Base-by-base conservation (phyloP, 2,329 filamentous ascomycete species). In the Bimuria novae-zelandiae region DNA sequence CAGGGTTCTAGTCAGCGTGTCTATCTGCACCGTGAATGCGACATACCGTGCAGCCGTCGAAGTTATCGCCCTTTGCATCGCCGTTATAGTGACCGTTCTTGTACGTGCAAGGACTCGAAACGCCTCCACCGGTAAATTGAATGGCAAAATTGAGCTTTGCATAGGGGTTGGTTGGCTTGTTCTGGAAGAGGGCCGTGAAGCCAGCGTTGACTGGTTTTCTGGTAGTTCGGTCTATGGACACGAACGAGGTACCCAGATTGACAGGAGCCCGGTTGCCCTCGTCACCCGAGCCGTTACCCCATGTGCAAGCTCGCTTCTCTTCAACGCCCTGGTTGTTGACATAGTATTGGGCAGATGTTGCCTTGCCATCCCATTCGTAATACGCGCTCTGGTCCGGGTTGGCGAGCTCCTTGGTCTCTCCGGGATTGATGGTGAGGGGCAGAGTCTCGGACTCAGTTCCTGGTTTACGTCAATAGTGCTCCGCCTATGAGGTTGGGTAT, bases 261-360 rank as follows among this genome's bases (percentile, higher is more conserved):
- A 91, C 78, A 25, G 94, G 92, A 42, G 94, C 88, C 82, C 84
- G 96, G 84, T 99, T 97, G 61, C 94, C 86, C 52, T 80, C 74
- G 58, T 80, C 76, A 53, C 78, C 68, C 50, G 74, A 86, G 54
- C 85, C 79, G 17, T 80, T 80, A 46, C 83, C 79, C 94, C 94
- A 97, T 53, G 83, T 76, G 78, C 94, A 99, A 45, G 84, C 89
- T 11, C 92, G 76, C 60, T 85, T 73, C 53, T 85, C 77, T 16
- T 76, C 65, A 48, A 89, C 79, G 55, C 91, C 92, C 64, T 84
- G 82, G 66, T 89, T 89, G 84, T 97, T 97, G 77, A 97, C 84
- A 73, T 99, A 99, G 83, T 96, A 97, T 78, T 97, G 94, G 39
- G 92, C 92, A 42, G 90, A 92, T 47, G 94, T 97, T 45, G 78